Evolutionary conservation across 495 filamentous ascomycete species (phyloP), one percentile per base, ranked within the genome.

Genomic region (Elasticomyces elasticus): DNA sequence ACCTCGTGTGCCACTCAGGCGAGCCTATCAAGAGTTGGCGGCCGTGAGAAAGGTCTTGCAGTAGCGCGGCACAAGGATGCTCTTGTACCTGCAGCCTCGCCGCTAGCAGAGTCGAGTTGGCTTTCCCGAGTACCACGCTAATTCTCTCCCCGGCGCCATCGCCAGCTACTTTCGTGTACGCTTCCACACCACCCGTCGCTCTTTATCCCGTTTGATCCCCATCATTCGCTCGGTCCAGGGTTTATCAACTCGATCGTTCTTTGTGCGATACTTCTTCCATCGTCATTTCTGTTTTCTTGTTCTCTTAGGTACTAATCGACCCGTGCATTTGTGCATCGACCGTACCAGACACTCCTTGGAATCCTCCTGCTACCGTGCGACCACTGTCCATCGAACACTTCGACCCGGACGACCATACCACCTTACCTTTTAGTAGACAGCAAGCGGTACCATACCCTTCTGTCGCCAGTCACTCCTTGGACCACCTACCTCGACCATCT

Each of bases 281-380:
- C 45, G 24, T 60, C 58, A 49, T 61, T 48, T 43, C 42, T 31
- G 7, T 58, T 41, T 49, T 30, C 23, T 54, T 42, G 10, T 59
- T 35, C 41, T 30, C 40, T 48, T 22, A 38, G 59, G 50, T 54
- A 44, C 44, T 48, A 20, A 46, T 50, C 56, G 56, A 54, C 54
- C 56, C 38, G 49, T 53, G 50, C 55, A 22, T 51, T 24, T 22
- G 30, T 49, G 50, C 31, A 49, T 53, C 54, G 49, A 56, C 49
- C 17, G 54, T 53, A 44, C 54, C 58, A 45, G 43, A 48, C 58
- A 56, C 41, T 61, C 58, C 55, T 61, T 61, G 43, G n/a, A 12
- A 30, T 31, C 37, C 25, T 43, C 54, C 26, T 20, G 37, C 44
- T 40, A 52, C 49, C 44, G 37, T 60, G 23, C 52, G 27, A 51